Conservation (phyloP, 768 basidiomycete genomes). For the Psilocybe cyanescens region DNA sequence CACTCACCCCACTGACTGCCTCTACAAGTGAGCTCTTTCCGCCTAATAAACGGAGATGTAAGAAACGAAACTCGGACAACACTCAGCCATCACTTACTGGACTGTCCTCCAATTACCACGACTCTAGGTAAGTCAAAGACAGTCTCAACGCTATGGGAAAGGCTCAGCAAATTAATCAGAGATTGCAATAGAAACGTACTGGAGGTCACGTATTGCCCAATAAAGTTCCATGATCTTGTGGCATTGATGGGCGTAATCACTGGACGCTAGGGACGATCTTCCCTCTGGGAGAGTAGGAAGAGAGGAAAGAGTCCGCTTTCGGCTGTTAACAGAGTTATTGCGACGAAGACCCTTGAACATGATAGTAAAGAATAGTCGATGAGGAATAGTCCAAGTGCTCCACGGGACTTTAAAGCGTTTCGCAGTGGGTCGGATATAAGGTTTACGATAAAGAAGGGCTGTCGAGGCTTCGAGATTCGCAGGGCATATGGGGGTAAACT, state of each 20-base stretch:
- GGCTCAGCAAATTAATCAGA: background rate
- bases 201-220: background rate
- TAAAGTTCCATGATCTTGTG: conserved; percentile 11
- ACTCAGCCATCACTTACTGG: conserved; percentile 36
- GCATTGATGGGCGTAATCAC: conserved; percentile 12
- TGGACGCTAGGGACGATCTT: background rate
- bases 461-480: no score
- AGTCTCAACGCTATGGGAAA: background rate
- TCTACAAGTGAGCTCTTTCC: conserved; percentile 67
- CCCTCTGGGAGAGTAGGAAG: background rate
- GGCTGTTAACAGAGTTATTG: background rate
- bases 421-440: no score
- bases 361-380: no score
- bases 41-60: conserved; percentile 32
- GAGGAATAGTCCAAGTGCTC: no score
- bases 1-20: conserved; percentile 55
- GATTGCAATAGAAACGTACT: background rate
- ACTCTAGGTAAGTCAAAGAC: conserved; percentile 52
- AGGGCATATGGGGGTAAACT: no score
- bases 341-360: background rate
- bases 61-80: background rate
- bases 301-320: background rate
- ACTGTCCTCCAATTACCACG: conserved; percentile 60
- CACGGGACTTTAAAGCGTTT: no score
- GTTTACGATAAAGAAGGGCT: no score